These are phyloP conservation scores for Phytophthora hybrid DNA, from an alignment of 352 stramenopile species.

Conservation along the genomic window DNA sequence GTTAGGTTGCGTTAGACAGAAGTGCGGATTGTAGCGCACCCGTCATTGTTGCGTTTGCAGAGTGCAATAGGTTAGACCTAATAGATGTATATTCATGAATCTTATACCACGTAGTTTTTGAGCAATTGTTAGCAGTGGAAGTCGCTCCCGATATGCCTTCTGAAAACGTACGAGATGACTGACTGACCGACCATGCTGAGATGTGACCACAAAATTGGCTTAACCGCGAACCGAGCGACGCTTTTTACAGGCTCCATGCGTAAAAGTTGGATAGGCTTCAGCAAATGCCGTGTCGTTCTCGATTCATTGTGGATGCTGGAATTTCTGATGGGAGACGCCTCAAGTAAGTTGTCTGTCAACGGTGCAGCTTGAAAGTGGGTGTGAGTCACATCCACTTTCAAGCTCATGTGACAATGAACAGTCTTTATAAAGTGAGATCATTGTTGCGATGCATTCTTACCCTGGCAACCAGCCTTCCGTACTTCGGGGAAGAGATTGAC, in stretches of 20 bases:
- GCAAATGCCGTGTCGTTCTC: conserved; percentile 19
- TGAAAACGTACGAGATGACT: not conserved
- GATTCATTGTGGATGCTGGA: conserved; percentile 2
- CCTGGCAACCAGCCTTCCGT: no score
- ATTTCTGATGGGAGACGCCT: not conserved
- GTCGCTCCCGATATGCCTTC: no score
- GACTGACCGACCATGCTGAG: not conserved
- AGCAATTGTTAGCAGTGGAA: not conserved
- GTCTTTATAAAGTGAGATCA: not conserved
- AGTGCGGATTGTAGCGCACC: conserved; percentile 12
- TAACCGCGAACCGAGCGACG: conserved; percentile 6
- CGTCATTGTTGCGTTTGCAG: conserved; percentile 24
- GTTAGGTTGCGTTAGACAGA: not conserved
- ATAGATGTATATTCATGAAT: not conserved
- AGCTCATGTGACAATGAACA: no score
- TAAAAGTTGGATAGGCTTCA: conserved; percentile 17
- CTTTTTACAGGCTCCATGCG: conserved; percentile 23
- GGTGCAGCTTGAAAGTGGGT: conserved; percentile 4
- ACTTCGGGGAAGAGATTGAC: no score
- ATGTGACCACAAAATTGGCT: not conserved
- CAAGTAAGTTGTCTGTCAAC: not conserved
- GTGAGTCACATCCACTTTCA: no score
- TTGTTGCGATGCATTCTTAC: not conserved
- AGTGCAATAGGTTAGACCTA: conserved; percentile 4
- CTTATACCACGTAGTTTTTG: conserved; percentile 9